Conservation (phyloP, 306 rosid species). For the Glycine soja region DNA sequence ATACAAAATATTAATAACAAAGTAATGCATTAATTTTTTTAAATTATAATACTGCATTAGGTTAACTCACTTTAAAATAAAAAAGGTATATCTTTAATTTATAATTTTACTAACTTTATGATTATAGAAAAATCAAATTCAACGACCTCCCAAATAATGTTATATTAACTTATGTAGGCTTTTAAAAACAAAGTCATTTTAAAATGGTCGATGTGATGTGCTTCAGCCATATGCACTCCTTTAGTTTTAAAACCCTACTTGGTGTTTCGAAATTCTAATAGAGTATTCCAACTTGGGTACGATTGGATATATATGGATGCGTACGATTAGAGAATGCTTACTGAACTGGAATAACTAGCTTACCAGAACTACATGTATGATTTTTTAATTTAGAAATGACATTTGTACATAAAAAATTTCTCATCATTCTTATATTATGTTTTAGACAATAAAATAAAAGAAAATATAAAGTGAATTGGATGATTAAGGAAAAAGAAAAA, state of each 20-base stretch:
- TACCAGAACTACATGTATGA: not conserved
- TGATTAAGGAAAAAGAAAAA: no score
- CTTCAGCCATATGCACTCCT: conserved; percentile 1
- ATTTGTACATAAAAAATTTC: not conserved
- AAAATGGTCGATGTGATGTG: conserved; percentile 3
- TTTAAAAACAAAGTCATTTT: not conserved
- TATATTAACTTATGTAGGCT: not conserved
- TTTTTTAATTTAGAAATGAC: not conserved
- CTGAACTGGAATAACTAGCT: conserved; percentile 12
- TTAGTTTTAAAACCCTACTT: conserved; percentile 30
- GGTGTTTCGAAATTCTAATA: not conserved
- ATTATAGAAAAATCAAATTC: not conserved
- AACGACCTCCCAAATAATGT: not conserved
- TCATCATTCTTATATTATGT: not conserved
- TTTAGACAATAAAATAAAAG: not conserved
- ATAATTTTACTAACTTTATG: not conserved
- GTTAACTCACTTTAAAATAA: not conserved
- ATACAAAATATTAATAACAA: not conserved
- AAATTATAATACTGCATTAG: not conserved
- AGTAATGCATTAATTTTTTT: not conserved
- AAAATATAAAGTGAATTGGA: no score
- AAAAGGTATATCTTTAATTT: not conserved
- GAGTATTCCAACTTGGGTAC: conserved; percentile 38
- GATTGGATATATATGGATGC: conserved; percentile 46
- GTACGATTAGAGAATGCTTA: conserved; percentile 26